phyloP scores from a whole-genome alignment of 2,329 filamentous ascomycete species.

The Xylaria digitata region DNA sequence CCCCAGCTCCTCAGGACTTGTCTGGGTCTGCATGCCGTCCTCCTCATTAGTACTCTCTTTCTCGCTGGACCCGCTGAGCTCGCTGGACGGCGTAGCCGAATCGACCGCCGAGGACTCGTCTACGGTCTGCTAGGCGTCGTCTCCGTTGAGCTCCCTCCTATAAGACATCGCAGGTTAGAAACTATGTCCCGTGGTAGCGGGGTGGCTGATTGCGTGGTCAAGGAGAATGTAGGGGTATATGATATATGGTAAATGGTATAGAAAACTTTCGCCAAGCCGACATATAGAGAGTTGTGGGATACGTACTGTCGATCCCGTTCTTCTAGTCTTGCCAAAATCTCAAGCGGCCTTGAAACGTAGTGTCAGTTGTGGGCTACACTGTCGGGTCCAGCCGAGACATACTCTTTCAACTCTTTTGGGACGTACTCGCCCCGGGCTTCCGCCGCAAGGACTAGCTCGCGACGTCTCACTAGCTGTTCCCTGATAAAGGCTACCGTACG shows the following conservation, averaged over 20 bases:
- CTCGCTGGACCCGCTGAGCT: too few relatives aligned
- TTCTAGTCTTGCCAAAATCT: conserved; percentile 47
- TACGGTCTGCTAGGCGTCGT: conserved; percentile 21
- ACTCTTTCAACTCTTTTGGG: conserved; percentile 59
- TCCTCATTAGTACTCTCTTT: too few relatives aligned
- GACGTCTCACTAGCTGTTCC: conserved; percentile 68
- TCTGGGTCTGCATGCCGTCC: too few relatives aligned
- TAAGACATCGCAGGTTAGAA: conserved; percentile 9
- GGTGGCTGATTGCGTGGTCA: neutral
- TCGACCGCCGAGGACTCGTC: too few relatives aligned
- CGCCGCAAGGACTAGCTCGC: conserved; percentile 67
- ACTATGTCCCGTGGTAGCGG: neutral
- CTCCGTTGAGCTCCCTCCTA: conserved; percentile 34
- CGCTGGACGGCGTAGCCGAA: too few relatives aligned
- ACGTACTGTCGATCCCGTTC: conserved; percentile 41
- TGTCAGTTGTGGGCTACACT: conserved; percentile 9
- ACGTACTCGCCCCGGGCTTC: conserved; percentile 66
- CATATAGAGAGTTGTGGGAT: neutral
- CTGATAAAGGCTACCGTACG: conserved; percentile 75
- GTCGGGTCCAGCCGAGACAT: conserved; percentile 35
- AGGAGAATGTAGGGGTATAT: neutral
- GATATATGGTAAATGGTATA: too few relatives aligned
- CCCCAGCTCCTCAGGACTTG: too few relatives aligned
- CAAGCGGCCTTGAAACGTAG: conserved; percentile 40
- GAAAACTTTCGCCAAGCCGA: neutral